Conservation (phyloP, 345 rosid genomes). For the Leavenworthia alabamica region DNA sequence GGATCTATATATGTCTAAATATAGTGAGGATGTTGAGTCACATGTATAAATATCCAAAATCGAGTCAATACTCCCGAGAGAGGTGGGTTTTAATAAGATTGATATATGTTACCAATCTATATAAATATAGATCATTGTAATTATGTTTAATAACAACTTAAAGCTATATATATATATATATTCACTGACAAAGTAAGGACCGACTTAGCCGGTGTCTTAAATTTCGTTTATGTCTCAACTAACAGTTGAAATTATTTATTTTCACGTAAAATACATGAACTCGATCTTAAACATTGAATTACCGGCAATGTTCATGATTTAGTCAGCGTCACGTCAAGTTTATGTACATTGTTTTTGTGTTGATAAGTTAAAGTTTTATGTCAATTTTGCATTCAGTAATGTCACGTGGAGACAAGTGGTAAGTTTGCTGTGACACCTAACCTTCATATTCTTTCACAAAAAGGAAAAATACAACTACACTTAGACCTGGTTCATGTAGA, state of each 20-base stretch:
- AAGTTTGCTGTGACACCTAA: neutral
- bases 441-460: no score
- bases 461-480: no score
- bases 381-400: neutral
- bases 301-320: neutral
- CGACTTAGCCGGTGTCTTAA: neutral
- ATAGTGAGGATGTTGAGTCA: conserved; percentile 2
- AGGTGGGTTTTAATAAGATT: conserved; percentile 7
- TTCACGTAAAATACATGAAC: conserved; percentile 1
- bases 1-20: neutral
- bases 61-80: conserved; percentile 11
- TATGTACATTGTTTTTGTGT: neutral
- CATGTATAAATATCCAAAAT: conserved; percentile 3
- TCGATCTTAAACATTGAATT: neutral
- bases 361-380: no score
- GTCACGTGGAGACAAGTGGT: conserved; percentile 13
- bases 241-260: neutral
- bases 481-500: no score
- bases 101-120: neutral
- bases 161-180: neutral
- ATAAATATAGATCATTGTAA: neutral
- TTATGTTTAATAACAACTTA: neutral
- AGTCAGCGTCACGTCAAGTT: neutral
- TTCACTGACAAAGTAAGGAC: neutral
- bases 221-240: neutral